phyloP scores from a whole-genome alignment of 2,329 filamentous ascomycete species.

The Teratosphaeria epicoccoides region DNA sequence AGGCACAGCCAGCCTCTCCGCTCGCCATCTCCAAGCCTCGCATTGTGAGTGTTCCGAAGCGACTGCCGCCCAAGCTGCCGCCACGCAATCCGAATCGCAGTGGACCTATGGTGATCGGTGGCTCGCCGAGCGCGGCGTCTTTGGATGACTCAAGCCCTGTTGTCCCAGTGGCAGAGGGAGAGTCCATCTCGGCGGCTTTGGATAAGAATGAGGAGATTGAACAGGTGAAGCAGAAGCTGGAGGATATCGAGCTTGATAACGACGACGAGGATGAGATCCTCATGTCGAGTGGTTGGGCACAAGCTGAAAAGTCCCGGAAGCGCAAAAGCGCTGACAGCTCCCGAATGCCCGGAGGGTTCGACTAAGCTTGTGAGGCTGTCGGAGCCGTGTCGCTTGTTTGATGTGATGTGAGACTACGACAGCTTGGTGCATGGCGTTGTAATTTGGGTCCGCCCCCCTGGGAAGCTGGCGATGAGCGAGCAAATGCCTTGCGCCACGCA shows the following conservation, averaged over 20 bases:
- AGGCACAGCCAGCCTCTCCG: conserved; percentile 47
- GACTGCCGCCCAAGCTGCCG: conserved; percentile 66
- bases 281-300: conserved; percentile 14
- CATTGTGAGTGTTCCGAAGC: conserved; percentile 75
- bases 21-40: conserved; percentile 54
- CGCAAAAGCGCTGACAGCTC: conserved; percentile 8
- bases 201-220: background rate
- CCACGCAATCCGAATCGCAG: conserved; percentile 57
- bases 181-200: background rate
- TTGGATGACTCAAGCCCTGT: background rate
- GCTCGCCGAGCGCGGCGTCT: conserved; percentile 9
- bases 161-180: background rate
- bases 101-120: conserved; percentile 26
- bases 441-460: background rate
- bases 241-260: conserved; percentile 8
- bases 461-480: background rate
- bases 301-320: conserved; percentile 15
- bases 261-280: conserved; percentile 11
- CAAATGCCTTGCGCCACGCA: background rate
- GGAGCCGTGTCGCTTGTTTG: background rate
- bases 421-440: background rate
- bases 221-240: conserved; percentile 2
- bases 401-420: background rate
- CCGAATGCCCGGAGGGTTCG: conserved; percentile 25
- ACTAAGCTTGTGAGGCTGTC: conserved; percentile 8